phyloP scores from a whole-genome alignment of 495 filamentous ascomycete genomes.

The Penicillium lividum region DNA sequence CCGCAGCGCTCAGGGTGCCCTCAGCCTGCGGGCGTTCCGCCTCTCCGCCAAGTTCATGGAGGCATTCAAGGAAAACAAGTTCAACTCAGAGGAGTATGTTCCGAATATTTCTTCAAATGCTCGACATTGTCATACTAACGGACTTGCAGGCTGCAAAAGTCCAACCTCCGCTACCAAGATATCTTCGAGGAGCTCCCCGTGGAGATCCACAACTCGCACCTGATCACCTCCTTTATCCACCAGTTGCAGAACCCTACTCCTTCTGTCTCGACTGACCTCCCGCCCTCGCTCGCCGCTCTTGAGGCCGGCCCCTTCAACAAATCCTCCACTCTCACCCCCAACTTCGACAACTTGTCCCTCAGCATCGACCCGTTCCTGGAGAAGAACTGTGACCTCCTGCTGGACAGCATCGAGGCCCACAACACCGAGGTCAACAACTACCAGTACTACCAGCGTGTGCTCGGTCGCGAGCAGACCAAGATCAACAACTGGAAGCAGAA shows the following conservation, averaged over 20 bases:
- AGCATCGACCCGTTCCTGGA: constrained; percentile 98
- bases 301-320: constrained; percentile 50
- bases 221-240: constrained; percentile 92
- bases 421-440: constrained; percentile 99
- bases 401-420: constrained; percentile 95
- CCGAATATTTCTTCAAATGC: not conserved
- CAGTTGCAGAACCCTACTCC: constrained; percentile 69
- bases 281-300: constrained; percentile 74
- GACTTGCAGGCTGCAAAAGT: constrained; percentile 74
- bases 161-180: constrained; percentile 88
- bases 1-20: constrained; percentile 85
- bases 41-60: constrained; percentile 87
- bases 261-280: constrained; percentile 63
- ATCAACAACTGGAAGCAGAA: constrained; percentile 94
- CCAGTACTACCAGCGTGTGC: constrained; percentile 95
- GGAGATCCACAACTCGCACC: constrained; percentile 92
- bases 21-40: constrained; percentile 88
- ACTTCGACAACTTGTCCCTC: constrained; percentile 84
- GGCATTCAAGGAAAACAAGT: constrained; percentile 94
- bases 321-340: constrained; percentile 71
- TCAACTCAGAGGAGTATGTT: constrained; percentile 86
- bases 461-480: constrained; percentile 94
- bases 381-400: constrained; percentile 92
- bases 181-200: constrained; percentile 92
- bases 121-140: constrained; percentile 8